Percentiles rank a stretch among this genome's conserved stretches.
These are phyloP conservation scores for Fragilaria radians DNA, from an alignment of 108 stramenopile species.

Conservation along the genomic window DNA sequence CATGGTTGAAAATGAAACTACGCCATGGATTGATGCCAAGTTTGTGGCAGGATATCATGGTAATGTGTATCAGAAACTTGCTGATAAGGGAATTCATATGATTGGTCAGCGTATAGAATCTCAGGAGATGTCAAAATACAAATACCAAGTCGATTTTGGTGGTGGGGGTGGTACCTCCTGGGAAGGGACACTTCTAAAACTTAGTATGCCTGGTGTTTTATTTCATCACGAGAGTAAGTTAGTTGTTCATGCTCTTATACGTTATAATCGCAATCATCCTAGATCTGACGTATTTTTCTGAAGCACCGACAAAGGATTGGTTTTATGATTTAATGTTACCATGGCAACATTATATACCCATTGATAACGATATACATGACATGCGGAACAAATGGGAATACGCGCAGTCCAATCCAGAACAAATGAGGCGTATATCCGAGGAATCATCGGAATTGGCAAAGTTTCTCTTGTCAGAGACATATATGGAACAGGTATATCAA, in stretches of 20 bases:
- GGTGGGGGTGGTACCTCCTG: conserved; percentile 48
- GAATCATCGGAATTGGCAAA: conserved; percentile 14
- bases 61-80: background rate
- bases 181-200: conserved; percentile 37
- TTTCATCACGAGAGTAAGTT: conserved; percentile 16
- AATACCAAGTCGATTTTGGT: conserved; percentile 45
- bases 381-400: background rate
- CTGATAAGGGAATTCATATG: background rate
- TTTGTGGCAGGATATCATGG: background rate
- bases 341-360: conserved; percentile 10
- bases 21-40: background rate
- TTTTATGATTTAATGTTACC: conserved; percentile 4
- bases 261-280: background rate
- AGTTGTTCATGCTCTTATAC: background rate
- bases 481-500: background rate
- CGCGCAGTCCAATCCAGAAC: conserved; percentile 4
- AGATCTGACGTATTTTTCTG: background rate
- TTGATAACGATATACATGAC: conserved; percentile 2
- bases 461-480: background rate
- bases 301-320: conserved; percentile 18
- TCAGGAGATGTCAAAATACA: conserved; percentile 18
- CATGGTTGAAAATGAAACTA: background rate
- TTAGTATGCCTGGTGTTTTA: conserved; percentile 18
- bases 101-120: background rate
- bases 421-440: conserved; percentile 1